Base-by-base conservation (phyloP, 371 early-diverging fungal species). In the Rhizopus stolonifer region DNA sequence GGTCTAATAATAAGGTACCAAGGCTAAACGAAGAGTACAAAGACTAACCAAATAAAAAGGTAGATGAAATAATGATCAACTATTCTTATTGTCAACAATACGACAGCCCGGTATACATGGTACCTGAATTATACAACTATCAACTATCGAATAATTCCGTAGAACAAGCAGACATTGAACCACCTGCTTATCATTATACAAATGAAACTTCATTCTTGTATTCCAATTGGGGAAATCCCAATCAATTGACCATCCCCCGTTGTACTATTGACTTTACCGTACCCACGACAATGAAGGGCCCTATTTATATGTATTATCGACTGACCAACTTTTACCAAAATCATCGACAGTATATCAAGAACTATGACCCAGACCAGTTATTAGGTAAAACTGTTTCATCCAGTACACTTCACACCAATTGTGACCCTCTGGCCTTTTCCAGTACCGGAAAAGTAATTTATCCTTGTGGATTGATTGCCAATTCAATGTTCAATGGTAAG, bases 301-400 rank as follows among this genome's bases (percentile, higher is more conserved):
- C 94, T 2, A 86, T 99, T 29, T 95, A 88, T 65, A 62, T 99
- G 60, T 98, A 97, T 75, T 96, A 96, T 66, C 82, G 93, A 42
- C 79, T 99, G 49, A 92, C 96, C 36, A 91, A 96, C 67, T 99
- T 99, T 72, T 99, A 95, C 70, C 99, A 99, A 73, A 99, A 98
- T 74, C 94, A 99, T 61, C 86, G 99, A 32, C 87, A 89, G 44
- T 99, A 98, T 65, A 93, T 97, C 26, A 95, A 95, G 71, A 92
- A 89, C 60, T 87, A 88, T 59, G 90, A 91, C 65, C 64, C 83
- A 29, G 69, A 79, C 36, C 99, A 99, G 69, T 79, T 98, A 3
- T 65, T 76, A 31, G 99, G 99, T 15, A 43, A 65, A 0, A 52
- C 58, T 2, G 62, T 71, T 0, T 26, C 33, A 11, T 3, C 31